Percentiles rank a stretch among this genome's conserved stretches.
These are phyloP conservation scores for Cryptococcus sp. DNA, from an alignment of 1,284 basidiomycete species.

Conservation along the genomic window DNA sequence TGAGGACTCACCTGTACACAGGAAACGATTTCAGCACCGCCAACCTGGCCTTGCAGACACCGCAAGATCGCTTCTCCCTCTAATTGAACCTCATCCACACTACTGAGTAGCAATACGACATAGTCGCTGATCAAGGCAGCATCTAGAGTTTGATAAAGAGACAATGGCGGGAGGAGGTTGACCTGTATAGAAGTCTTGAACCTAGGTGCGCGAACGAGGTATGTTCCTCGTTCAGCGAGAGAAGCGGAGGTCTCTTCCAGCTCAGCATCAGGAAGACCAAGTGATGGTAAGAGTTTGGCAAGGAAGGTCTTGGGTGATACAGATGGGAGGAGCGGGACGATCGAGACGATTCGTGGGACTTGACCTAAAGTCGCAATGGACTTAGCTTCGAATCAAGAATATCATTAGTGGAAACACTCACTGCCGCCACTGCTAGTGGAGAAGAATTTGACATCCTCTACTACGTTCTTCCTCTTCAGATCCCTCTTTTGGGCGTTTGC, in stretches of 20 bases:
- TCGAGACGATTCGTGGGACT: slow-evolving; percentile 54
- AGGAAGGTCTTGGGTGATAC: slow-evolving; percentile 69
- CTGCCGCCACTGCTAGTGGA: slow-evolving; percentile 51
- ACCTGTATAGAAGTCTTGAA: slow-evolving; percentile 90
- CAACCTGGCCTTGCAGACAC: slow-evolving; percentile 76
- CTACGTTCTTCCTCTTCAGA: slow-evolving; percentile 68
- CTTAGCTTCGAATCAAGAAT: background rate
- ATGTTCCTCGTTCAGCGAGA: slow-evolving; percentile 55
- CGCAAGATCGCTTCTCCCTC: slow-evolving; percentile 92
- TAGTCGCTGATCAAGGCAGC: slow-evolving; percentile 89
- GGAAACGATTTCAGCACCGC: slow-evolving; percentile 55
- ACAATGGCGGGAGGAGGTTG: slow-evolving; percentile 69
- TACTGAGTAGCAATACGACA: slow-evolving; percentile 79
- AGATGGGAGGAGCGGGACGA: slow-evolving; percentile 50
- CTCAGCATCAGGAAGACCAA: slow-evolving; percentile 63
- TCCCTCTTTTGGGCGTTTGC: slow-evolving; percentile 51
- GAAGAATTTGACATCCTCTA: slow-evolving; percentile 55
- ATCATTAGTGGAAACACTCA: slow-evolving; percentile 11
- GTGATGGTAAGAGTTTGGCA: slow-evolving; percentile 65
- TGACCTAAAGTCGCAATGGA: slow-evolving; percentile 30
- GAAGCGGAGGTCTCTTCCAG: slow-evolving; percentile 23
- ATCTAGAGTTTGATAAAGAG: slow-evolving; percentile 78
- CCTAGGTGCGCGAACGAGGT: slow-evolving; percentile 74
- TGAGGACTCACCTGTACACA: slow-evolving; percentile 59
- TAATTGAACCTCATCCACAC: slow-evolving; percentile 74